phyloP scores from a whole-genome alignment of 1,139 yeast species.

The Zygoascus meyerae region DNA sequence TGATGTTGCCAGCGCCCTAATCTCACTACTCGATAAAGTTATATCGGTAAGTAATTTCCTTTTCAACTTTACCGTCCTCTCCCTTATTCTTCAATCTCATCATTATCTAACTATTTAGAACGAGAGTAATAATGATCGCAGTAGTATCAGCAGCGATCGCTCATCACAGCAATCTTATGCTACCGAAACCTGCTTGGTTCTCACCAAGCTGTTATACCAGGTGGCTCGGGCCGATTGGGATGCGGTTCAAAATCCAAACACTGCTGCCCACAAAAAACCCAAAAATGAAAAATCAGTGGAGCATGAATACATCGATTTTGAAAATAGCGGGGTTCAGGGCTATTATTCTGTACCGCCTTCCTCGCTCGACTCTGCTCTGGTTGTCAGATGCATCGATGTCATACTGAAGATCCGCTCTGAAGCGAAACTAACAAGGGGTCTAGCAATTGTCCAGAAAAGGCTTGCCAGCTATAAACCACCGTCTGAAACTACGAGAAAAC shows the following conservation, averaged over 20 bases:
- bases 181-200: conserved; percentile 16
- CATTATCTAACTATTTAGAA: neutral
- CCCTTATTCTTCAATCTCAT: neutral
- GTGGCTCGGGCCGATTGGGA: conserved; percentile 33
- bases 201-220: conserved; percentile 31
- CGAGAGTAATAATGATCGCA: neutral
- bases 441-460: neutral
- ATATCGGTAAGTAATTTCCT: conserved; percentile 15
- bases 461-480: conserved; percentile 1
- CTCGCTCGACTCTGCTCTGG: conserved; percentile 22
- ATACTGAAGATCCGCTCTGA: conserved; percentile 5
- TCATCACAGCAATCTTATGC: neutral
- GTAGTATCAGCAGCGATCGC: neutral
- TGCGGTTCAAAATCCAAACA: conserved; percentile 18
- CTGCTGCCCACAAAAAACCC: conserved; percentile 4
- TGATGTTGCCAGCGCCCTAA: conserved; percentile 22
- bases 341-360: conserved; percentile 31
- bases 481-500: conserved; percentile 31
- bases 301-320: conserved; percentile 23
- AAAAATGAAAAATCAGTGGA: conserved; percentile 6
- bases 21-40: conserved; percentile 16
- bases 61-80: conserved; percentile 1
- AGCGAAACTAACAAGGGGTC: conserved; percentile 1
- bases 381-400: conserved; percentile 24
- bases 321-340: conserved; percentile 21